phyloP scores from a whole-genome alignment of 805 yeast species.

The Nakazawaea wyomingensis region DNA sequence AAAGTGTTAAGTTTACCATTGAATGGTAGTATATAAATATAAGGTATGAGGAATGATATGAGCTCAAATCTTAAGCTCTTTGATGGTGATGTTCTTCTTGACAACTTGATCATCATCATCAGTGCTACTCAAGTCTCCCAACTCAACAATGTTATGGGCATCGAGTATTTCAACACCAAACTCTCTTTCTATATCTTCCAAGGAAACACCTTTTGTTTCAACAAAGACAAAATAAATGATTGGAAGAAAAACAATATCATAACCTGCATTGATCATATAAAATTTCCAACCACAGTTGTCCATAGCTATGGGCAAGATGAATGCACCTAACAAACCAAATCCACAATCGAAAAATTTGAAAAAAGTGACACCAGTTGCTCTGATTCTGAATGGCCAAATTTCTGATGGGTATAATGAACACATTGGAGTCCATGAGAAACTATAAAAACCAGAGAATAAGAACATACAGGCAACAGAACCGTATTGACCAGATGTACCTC shows the following conservation, averaged over 20 bases:
- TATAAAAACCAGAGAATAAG: slow-evolving; percentile 20
- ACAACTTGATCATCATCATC: not conserved
- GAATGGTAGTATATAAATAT: no score
- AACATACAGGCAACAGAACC: slow-evolving; percentile 21
- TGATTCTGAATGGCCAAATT: slow-evolving; percentile 19
- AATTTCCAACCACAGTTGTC: slow-evolving; percentile 20
- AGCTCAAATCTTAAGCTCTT: not conserved
- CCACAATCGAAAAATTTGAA: slow-evolving; percentile 21
- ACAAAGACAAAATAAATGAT: slow-evolving; percentile 21
- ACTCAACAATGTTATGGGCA: not conserved
- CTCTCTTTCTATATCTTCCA: slow-evolving; percentile 18
- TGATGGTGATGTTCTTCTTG: not conserved
- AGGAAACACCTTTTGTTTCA: slow-evolving; percentile 22
- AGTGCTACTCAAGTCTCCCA: not conserved
- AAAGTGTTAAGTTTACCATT: no score
- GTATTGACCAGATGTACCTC: slow-evolving; percentile 18
- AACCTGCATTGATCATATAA: slow-evolving; percentile 21
- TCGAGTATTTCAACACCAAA: slow-evolving; percentile 1
- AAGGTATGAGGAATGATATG: no score
- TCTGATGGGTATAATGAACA: slow-evolving; percentile 24
- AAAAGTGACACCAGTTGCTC: slow-evolving; percentile 24
- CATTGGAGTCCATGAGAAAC: slow-evolving; percentile 23
- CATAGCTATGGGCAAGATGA: slow-evolving; percentile 26
- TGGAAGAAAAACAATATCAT: slow-evolving; percentile 19
- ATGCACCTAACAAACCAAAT: slow-evolving; percentile 22